phyloP scores from a whole-genome alignment of 495 filamentous ascomycete genomes.

The Filosporella fistucella region DNA sequence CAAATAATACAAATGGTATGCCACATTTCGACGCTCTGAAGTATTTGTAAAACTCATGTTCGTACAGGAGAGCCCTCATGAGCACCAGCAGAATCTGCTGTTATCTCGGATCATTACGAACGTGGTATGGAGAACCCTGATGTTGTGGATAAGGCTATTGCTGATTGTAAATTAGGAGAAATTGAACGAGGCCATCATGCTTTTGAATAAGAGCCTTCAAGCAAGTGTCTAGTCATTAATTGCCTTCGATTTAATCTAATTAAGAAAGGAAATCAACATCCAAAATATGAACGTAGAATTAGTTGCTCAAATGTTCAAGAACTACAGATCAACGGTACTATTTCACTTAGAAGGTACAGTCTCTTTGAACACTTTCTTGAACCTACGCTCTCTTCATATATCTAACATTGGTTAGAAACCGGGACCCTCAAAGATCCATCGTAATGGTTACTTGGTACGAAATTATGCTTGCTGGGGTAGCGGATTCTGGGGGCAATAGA shows the following conservation, averaged over 20 bases:
- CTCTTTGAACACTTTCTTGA: too few species aligned
- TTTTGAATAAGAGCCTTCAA: slow-evolving; percentile 87
- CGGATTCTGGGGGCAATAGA: background rate
- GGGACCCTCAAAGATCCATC: slow-evolving; percentile 79
- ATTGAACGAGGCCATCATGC: slow-evolving; percentile 89
- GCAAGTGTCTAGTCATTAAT: slow-evolving; percentile 35
- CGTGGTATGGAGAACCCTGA: slow-evolving; percentile 58
- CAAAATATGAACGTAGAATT: slow-evolving; percentile 98
- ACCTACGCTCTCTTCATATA: background rate
- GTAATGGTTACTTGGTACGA: slow-evolving; percentile 28
- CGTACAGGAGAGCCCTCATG: slow-evolving; percentile 86
- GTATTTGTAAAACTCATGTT: background rate
- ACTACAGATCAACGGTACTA: slow-evolving; percentile 95
- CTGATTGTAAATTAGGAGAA: slow-evolving; percentile 65
- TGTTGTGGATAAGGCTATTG: slow-evolving; percentile 5
- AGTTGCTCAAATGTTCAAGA: slow-evolving; percentile 99
- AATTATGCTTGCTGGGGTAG: background rate
- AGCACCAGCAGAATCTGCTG: slow-evolving; percentile 92
- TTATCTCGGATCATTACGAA: slow-evolving; percentile 96
- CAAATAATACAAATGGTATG: slow-evolving; percentile 15
- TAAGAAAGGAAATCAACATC: slow-evolving; percentile 82
- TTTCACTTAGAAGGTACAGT: slow-evolving; percentile 98
- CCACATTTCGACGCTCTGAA: background rate
- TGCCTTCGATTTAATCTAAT: background rate
- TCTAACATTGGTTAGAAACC: slow-evolving; percentile 53